These are phyloP conservation scores for Kwoniella dendrophila DNA, from an alignment of 768 basidiomycete species.

Conservation along the genomic window DNA sequence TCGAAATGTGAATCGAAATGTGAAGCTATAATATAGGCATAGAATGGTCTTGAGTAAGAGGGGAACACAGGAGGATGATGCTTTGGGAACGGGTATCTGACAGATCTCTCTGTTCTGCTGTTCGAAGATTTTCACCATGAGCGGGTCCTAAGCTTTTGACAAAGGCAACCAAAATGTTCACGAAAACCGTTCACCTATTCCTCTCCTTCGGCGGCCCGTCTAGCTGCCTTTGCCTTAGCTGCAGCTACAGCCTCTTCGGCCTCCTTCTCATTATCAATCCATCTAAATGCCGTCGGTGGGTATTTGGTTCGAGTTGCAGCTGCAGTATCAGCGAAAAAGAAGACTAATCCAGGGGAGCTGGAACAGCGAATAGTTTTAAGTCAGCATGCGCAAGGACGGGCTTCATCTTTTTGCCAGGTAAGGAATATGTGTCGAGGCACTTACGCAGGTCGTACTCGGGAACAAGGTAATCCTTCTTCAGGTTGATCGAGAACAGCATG, in stretches of 20 bases:
- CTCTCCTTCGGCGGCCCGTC: slow-evolving; percentile 27
- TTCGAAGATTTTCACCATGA: too few relatives aligned
- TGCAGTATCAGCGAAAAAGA: slow-evolving; percentile 92
- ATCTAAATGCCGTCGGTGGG: slow-evolving; percentile 47
- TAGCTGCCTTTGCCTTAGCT: slow-evolving; percentile 36
- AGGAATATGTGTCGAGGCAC: too few relatives aligned
- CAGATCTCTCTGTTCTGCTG: too few relatives aligned
- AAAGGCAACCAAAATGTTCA: too few relatives aligned
- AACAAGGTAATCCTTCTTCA: slow-evolving; percentile 75
- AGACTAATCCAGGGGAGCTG: slow-evolving; percentile 73
- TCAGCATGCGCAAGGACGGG: background rate
- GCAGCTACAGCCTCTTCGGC: slow-evolving; percentile 49
- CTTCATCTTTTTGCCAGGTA: too few relatives aligned
- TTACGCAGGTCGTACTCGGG: slow-evolving; percentile 71
- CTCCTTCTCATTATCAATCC: slow-evolving; percentile 53
- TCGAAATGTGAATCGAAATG: too few relatives aligned
- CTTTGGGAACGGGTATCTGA: too few relatives aligned
- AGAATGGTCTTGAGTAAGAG: too few relatives aligned
- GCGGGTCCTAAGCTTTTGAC: too few relatives aligned
- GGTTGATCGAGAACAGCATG: slow-evolving; percentile 74
- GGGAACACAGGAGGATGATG: too few relatives aligned
- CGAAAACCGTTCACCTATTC: background rate
- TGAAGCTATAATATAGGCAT: too few relatives aligned
- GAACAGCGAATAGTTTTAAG: background rate
- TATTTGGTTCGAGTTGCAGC: slow-evolving; percentile 61